phyloP scores from a whole-genome alignment of 352 stramenopile genomes.

The Globisporangium carolinianum region DNA sequence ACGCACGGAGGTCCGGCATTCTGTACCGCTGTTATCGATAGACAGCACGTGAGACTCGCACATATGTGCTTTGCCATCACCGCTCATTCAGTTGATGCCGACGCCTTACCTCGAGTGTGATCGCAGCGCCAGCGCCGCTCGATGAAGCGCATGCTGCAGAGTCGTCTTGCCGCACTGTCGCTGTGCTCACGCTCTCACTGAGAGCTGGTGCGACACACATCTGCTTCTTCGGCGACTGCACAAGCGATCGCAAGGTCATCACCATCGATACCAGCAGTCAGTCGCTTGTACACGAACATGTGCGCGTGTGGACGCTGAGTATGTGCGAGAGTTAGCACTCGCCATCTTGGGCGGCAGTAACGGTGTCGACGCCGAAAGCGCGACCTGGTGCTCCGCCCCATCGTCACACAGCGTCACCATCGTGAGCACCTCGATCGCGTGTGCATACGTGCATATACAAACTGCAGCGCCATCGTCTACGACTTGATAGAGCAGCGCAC shows the following conservation, averaged over 20 bases:
- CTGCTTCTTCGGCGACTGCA: conserved; percentile 43
- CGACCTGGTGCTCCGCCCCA: conserved; percentile 8
- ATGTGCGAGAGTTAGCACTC: too few species aligned
- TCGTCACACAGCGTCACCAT: too few species aligned
- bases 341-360: conserved; percentile 47
- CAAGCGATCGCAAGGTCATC: too few species aligned
- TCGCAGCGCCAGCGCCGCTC: background rate
- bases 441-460: too few species aligned
- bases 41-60: too few species aligned
- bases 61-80: background rate
- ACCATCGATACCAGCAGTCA: too few species aligned
- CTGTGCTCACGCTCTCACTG: conserved; percentile 20
- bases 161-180: conserved; percentile 1
- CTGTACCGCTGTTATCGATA: conserved; percentile 32
- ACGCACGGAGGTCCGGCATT: conserved; percentile 51
- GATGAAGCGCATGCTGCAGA: background rate
- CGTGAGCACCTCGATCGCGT: background rate
- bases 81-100: background rate
- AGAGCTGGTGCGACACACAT: background rate
- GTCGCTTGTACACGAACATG: background rate
- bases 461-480: too few species aligned
- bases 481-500: conserved; percentile 10
- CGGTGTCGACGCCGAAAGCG: conserved; percentile 23
- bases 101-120: conserved; percentile 19
- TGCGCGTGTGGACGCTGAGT: background rate